Conservation (phyloP, 495 filamentous ascomycete species). For the Penicillium diatomitis region DNA sequence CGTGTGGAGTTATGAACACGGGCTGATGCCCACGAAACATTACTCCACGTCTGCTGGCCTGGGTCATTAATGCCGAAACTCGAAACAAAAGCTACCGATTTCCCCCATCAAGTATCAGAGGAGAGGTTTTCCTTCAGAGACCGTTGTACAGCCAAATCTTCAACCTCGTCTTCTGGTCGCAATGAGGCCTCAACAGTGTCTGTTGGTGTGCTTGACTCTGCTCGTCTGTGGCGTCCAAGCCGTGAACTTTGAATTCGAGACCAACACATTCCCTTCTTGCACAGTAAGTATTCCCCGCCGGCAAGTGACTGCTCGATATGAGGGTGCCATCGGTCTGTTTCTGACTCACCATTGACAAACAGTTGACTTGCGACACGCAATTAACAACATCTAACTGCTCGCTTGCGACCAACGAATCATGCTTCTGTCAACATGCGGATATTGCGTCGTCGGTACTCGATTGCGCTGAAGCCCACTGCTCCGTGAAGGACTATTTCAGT, state of each 20-base stretch:
- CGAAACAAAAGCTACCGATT: constrained; percentile 4
- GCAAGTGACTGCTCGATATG: too few species aligned
- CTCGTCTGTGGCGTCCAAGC: constrained; percentile 2
- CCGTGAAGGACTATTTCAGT: constrained; percentile 13
- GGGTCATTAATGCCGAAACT: not conserved
- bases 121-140: not conserved
- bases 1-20: too few species aligned
- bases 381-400: constrained; percentile 5
- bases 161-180: not conserved
- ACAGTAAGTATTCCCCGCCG: not conserved
- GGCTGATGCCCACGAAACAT: not conserved
- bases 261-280: constrained; percentile 4
- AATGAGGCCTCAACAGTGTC: constrained; percentile 3
- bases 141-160: not conserved
- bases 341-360: not conserved
- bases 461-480: constrained; percentile 10
- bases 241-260: not conserved
- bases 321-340: not conserved
- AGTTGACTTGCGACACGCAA: constrained; percentile 4
- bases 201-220: constrained; percentile 3
- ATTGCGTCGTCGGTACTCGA: not conserved
- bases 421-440: constrained; percentile 2
- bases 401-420: constrained; percentile 4
- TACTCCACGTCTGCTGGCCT: constrained; percentile 4
- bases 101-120: not conserved